A percentile compares a stretch with the other conserved stretches of the same genome.
Evolutionary conservation across 371 early-diverging fungal species (phyloP).

Genomic region (Fennellomyces sp.): DNA sequence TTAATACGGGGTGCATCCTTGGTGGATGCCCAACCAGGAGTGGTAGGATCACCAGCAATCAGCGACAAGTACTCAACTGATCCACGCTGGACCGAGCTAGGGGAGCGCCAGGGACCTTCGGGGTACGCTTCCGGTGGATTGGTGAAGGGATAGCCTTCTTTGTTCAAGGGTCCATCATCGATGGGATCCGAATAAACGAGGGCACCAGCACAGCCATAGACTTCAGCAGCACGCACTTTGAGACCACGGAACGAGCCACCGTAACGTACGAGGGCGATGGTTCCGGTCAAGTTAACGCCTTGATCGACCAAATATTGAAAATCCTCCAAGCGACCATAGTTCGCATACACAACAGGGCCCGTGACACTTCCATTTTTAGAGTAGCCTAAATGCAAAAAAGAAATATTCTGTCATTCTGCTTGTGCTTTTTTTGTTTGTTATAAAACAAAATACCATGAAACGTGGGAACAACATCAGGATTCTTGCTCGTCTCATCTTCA

Average conservation of each 20-base stretch:
- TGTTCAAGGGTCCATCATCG: constrained; percentile 27
- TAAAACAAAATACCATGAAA: constrained; percentile 53
- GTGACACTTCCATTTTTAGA: constrained; percentile 66
- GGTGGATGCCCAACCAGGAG: constrained; percentile 64
- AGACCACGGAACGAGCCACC: constrained; percentile 61
- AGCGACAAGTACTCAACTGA: constrained; percentile 53
- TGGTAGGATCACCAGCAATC: constrained; percentile 68
- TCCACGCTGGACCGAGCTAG: constrained; percentile 62
- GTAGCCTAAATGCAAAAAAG: constrained; percentile 40
- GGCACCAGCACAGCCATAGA: constrained; percentile 59
- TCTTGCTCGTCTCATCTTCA: constrained; percentile 56
- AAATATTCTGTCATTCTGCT: not conserved
- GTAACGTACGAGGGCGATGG: constrained; percentile 65
- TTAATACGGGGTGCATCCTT: constrained; percentile 54
- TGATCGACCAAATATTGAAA: constrained; percentile 48
- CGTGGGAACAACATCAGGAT: constrained; percentile 58
- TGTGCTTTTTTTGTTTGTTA: not conserved
- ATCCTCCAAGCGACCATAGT: constrained; percentile 66
- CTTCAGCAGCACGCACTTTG: constrained; percentile 66
- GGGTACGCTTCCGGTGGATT: constrained; percentile 63
- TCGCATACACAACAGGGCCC: constrained; percentile 67
- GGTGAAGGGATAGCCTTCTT: constrained; percentile 26
- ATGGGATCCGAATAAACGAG: constrained; percentile 43
- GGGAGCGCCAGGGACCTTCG: constrained; percentile 68
- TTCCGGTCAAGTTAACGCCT: constrained; percentile 52